These are phyloP conservation scores for Xylaria grammica DNA, from an alignment of 495 filamentous ascomycete species.

Conservation along the genomic window DNA sequence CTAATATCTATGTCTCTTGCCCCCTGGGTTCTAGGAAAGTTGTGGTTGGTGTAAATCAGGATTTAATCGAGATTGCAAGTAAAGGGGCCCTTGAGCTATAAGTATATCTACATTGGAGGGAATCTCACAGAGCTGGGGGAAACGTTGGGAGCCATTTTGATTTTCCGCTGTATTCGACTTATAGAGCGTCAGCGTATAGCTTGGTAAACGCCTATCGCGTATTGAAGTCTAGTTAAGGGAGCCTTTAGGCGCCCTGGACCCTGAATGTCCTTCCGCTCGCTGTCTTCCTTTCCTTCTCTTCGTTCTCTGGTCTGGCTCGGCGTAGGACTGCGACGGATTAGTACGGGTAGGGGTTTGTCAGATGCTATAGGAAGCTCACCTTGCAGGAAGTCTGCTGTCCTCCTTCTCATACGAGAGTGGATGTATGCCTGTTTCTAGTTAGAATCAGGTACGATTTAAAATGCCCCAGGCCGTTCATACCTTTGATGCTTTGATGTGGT, in stretches of 20 bases:
- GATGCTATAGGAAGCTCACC: constrained; percentile 54
- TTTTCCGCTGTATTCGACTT: not conserved
- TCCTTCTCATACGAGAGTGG: constrained; percentile 94
- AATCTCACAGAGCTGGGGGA: not conserved
- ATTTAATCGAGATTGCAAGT: not conserved
- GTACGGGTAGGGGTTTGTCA: constrained; percentile 35
- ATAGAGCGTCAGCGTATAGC: not conserved
- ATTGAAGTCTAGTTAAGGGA: not conserved
- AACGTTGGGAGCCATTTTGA: not conserved
- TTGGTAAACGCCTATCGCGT: not conserved
- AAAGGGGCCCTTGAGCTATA: not conserved
- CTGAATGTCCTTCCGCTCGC: constrained; percentile 95
- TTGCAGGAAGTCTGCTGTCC: constrained; percentile 98
- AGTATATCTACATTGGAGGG: not conserved
- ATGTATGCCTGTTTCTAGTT: constrained; percentile 78
- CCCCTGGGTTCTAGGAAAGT: not conserved
- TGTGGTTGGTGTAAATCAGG: not conserved
- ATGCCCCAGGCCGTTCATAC: constrained; percentile 42
- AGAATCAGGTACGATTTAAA: not conserved
- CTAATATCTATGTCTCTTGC: not conserved
- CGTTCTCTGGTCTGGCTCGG: constrained; percentile 88
- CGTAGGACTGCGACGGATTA: constrained; percentile 68
- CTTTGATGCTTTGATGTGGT: constrained; percentile 99
- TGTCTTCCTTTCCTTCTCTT: constrained; percentile 98
- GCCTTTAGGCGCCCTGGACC: constrained; percentile 49